Evolutionary conservation across 208 protist species (phyloP).

Genomic region (Trypanosoma brucei): DNA sequence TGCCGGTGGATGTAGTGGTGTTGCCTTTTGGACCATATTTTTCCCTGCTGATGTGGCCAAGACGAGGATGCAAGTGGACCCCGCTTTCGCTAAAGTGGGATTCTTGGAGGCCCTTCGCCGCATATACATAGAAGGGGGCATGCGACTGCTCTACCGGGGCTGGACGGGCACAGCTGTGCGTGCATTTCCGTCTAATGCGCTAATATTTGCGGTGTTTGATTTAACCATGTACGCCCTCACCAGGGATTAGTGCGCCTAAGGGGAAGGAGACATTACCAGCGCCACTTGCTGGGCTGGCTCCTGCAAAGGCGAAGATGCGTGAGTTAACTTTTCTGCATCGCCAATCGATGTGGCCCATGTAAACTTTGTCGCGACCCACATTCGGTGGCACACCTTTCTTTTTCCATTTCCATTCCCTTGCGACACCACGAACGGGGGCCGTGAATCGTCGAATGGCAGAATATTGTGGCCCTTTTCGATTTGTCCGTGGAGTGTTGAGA

Average conservation of each 20-base stretch:
- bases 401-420: too few relatives aligned
- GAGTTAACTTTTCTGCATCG: too few relatives aligned
- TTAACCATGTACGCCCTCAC: constrained; percentile 8
- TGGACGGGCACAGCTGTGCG: constrained; percentile 68
- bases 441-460: too few relatives aligned
- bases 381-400: too few relatives aligned
- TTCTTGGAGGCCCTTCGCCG: constrained; percentile 30
- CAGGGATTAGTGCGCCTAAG: background rate
- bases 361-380: too few relatives aligned
- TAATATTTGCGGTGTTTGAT: constrained; percentile 65
- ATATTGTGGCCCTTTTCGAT: too few relatives aligned
- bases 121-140: constrained; percentile 53
- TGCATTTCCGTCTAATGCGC: constrained; percentile 83
- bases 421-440: too few relatives aligned
- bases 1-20: constrained; percentile 68
- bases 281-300: too few relatives aligned
- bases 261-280: too few relatives aligned
- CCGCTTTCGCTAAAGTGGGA: constrained; percentile 17
- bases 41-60: constrained; percentile 88
- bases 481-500: too few relatives aligned
- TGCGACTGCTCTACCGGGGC: constrained; percentile 67
- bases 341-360: too few relatives aligned
- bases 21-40: constrained; percentile 79
- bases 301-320: too few relatives aligned
- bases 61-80: constrained; percentile 82